Percentiles rank a stretch among this genome's conserved stretches.
Conservation (phyloP, 2,329 filamentous ascomycete species). For the Aspergillus texensis region DNA sequence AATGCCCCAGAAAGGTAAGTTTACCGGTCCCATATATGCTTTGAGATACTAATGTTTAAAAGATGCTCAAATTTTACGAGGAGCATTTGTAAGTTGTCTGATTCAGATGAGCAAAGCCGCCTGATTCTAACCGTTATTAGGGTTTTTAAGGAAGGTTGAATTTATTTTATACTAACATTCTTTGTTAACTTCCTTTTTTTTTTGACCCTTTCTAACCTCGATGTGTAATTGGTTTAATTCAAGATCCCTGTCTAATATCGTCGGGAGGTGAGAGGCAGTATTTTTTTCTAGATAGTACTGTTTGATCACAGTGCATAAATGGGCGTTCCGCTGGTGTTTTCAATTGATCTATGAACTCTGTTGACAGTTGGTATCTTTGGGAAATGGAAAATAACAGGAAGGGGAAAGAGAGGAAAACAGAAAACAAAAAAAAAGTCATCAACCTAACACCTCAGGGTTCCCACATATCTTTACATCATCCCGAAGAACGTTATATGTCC, state of each 20-base stretch:
- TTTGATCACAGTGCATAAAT: conserved; percentile 14
- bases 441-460: neutral
- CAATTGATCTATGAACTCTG: conserved; percentile 8
- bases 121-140: conserved; percentile 26
- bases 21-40: neutral
- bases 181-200: conserved; percentile 3
- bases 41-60: conserved; percentile 14
- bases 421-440: neutral
- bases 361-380: neutral
- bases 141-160: conserved; percentile 39
- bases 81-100: conserved; percentile 45
- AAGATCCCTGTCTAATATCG: neutral
- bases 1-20: conserved; percentile 46
- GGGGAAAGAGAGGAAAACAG: neutral
- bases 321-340: conserved; percentile 12
- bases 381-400: neutral
- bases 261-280: neutral
- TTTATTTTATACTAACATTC: neutral
- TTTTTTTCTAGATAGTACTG: conserved; percentile 3
- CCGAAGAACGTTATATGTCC: neutral
- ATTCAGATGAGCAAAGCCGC: neutral
- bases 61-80: conserved; percentile 55
- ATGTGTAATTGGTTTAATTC: neutral
- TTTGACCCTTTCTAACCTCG: neutral
- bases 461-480: neutral